A percentile compares a stretch with the other conserved stretches of the same genome.
phyloP scores from a whole-genome alignment of 1,139 yeast species.

The Magnusiomyces sp. region DNA sequence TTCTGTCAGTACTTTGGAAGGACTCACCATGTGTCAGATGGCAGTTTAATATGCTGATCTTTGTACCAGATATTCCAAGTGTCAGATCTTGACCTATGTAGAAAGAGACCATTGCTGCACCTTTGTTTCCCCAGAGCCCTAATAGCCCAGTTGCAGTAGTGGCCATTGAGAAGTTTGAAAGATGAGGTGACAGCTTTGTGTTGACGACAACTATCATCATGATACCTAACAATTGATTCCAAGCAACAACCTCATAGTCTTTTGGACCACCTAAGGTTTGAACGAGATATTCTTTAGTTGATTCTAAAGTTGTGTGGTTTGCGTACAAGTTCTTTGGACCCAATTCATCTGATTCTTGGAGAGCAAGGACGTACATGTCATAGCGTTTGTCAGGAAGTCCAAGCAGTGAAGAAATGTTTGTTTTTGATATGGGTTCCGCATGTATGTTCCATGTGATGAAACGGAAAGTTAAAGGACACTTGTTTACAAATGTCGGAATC shows the following conservation, averaged over 20 bases:
- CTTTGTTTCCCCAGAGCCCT: constrained; percentile 54
- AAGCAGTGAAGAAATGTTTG: constrained; percentile 6
- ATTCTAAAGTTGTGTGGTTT: constrained; percentile 35
- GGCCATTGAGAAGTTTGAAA: constrained; percentile 32
- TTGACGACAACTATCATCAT: constrained; percentile 38
- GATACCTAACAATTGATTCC: constrained; percentile 43
- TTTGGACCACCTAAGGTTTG: constrained; percentile 21
- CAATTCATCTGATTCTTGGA: constrained; percentile 49
- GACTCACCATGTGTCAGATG: constrained; percentile 71
- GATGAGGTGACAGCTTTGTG: constrained; percentile 29
- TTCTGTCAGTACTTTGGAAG: constrained; percentile 33
- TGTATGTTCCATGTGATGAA: constrained; percentile 11
- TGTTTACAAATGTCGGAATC: constrained; percentile 4
- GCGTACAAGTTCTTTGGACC: constrained; percentile 38
- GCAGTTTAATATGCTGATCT: constrained; percentile 48
- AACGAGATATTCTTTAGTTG: constrained; percentile 33
- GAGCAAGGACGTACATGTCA: constrained; percentile 39
- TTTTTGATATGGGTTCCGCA: constrained; percentile 8
- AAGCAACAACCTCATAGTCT: constrained; percentile 29
- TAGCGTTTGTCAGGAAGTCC: constrained; percentile 13
- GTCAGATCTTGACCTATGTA: constrained; percentile 27
- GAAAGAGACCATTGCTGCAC: constrained; percentile 40
- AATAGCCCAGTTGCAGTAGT: constrained; percentile 49
- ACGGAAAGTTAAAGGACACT: constrained; percentile 2
- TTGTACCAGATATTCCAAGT: constrained; percentile 33